A percentile compares a stretch with the other conserved stretches of the same genome.
Conservation (phyloP, 345 rosid species). For the Populus davidiana region DNA sequence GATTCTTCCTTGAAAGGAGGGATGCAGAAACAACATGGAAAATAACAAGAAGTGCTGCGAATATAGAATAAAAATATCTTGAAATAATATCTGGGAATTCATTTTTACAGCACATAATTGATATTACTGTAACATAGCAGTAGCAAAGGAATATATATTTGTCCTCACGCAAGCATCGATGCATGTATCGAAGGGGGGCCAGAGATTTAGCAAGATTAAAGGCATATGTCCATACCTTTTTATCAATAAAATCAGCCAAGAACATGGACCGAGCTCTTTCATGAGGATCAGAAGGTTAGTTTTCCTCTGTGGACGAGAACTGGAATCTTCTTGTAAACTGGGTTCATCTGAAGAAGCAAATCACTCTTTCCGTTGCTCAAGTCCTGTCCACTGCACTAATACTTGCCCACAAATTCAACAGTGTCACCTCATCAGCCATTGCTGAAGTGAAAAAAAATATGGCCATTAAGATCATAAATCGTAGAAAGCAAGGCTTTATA, state of each 20-base stretch:
- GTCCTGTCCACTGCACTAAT: not conserved
- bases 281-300: not conserved
- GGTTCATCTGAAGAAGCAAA: slow-evolving; percentile 3
- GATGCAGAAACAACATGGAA: no score
- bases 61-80: no score
- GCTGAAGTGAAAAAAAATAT: no score
- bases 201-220: not conserved
- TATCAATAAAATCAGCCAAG: slow-evolving; percentile 14
- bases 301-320: slow-evolving; percentile 9
- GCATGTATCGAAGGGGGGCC: not conserved
- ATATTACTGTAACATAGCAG: no score
- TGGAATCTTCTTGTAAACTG: slow-evolving; percentile 12
- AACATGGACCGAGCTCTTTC: not conserved
- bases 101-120: no score
- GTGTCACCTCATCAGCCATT: slow-evolving; percentile 3
- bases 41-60: no score
- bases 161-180: no score
- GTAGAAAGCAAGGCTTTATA: no score
- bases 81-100: no score
- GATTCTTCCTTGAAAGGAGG: no score
- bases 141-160: no score
- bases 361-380: not conserved
- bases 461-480: no score
- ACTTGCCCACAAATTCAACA: slow-evolving; percentile 1
- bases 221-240: not conserved